Evolutionary conservation across 108 stramenopile genomes (phyloP).

Genomic region (Discostella stelligeroides): DNA sequence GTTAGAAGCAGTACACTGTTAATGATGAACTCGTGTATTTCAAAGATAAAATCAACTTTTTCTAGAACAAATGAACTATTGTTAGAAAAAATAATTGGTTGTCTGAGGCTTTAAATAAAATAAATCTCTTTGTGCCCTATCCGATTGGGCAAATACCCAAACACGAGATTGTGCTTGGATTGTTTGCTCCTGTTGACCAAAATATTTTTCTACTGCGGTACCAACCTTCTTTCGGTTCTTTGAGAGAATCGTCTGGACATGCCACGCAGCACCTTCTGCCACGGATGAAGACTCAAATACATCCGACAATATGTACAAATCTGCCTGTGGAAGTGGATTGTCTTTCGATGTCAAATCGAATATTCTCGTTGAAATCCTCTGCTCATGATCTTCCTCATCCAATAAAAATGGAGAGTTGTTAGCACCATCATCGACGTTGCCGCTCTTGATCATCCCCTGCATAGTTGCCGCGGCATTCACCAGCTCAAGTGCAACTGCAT

Average conservation of each 20-base stretch:
- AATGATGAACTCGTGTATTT: too few relatives aligned
- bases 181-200: too few relatives aligned
- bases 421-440: too few relatives aligned
- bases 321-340: conserved; percentile 40
- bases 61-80: too few relatives aligned
- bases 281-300: conserved; percentile 74
- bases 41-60: too few relatives aligned
- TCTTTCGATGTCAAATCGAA: conserved; percentile 55
- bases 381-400: too few relatives aligned
- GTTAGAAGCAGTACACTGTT: too few relatives aligned
- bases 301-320: conserved; percentile 76
- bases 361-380: conserved; percentile 35
- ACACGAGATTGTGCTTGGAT: conserved; percentile 41
- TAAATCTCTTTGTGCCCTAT: conserved; percentile 72
- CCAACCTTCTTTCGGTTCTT: background rate
- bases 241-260: conserved; percentile 34
- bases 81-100: too few relatives aligned
- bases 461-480: conserved; percentile 54
- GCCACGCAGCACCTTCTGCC: conserved; percentile 64
- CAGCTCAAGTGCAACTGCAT: conserved; percentile 59
- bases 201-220: too few relatives aligned
- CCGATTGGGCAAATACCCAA: conserved; percentile 82
- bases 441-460: conserved; percentile 9
- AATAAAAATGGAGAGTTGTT: too few relatives aligned
- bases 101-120: too few relatives aligned